Conservation (phyloP, 345 rosid genomes). For the Aquilaria yunnanensis region DNA sequence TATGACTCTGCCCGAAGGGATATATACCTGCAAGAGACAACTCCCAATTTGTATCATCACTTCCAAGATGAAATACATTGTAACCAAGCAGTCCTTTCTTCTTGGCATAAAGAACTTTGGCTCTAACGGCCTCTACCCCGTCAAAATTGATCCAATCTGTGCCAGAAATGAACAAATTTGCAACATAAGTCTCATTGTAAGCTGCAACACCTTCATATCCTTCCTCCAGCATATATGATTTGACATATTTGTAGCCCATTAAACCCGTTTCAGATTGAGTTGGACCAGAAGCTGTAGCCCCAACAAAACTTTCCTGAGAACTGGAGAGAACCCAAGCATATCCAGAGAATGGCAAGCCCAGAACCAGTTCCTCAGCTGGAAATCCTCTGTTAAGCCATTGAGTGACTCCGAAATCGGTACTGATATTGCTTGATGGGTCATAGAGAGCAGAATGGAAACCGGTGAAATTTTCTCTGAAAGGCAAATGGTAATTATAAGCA, state of each 20-base stretch:
- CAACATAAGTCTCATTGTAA: constrained; percentile 32
- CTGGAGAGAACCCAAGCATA: constrained; percentile 16
- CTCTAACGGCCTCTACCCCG: constrained; percentile 25
- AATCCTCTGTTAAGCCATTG: constrained; percentile 18
- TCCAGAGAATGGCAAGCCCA: constrained; percentile 24
- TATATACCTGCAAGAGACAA: constrained; percentile 20
- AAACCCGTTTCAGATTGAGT: not conserved
- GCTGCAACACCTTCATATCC: constrained; percentile 17
- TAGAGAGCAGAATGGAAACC: constrained; percentile 18
- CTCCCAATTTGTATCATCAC: constrained; percentile 30
- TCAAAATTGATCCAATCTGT: constrained; percentile 38
- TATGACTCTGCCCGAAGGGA: too few species aligned
- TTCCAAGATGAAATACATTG: constrained; percentile 18
- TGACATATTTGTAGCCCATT: constrained; percentile 15
- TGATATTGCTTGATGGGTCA: constrained; percentile 3
- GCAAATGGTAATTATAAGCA: constrained; percentile 8
- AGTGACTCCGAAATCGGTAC: constrained; percentile 12
- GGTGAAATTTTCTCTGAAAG: not conserved
- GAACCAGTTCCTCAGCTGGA: constrained; percentile 12
- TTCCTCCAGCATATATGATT: constrained; percentile 12
- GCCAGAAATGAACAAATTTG: constrained; percentile 18
- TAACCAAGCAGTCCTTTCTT: constrained; percentile 34
- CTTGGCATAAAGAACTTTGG: constrained; percentile 35
- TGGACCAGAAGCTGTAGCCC: constrained; percentile 14
- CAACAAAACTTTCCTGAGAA: constrained; percentile 4